Percentiles rank a stretch among this genome's conserved stretches.
Conservation (phyloP, 192 early-diverging fungal species). For the Oehlia diaphana region DNA sequence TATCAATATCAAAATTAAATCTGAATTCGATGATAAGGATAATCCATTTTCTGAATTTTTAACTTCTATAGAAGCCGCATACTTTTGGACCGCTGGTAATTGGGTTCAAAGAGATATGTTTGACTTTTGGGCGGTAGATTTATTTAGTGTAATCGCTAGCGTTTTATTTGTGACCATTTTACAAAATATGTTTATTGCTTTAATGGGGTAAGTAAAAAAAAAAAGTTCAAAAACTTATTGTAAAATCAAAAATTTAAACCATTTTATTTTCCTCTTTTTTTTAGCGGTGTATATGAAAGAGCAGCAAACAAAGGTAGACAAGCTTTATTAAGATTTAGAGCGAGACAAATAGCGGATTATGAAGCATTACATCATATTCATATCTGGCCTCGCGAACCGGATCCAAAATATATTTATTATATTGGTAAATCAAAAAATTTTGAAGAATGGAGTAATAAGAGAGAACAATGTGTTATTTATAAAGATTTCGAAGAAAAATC, state of each 20-base stretch:
- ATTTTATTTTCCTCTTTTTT: neutral
- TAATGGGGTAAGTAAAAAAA: neutral
- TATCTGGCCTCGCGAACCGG: neutral
- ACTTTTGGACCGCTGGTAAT: neutral
- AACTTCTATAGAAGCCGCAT: neutral
- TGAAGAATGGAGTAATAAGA: neutral
- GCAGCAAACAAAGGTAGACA: neutral
- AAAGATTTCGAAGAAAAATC: neutral
- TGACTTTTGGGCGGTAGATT: neutral
- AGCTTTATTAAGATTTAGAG: neutral
- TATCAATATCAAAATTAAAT: neutral
- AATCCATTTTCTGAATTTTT: neutral
- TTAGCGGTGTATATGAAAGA: neutral
- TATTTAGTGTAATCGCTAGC: neutral
- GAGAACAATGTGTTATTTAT: neutral
- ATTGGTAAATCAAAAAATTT: neutral
- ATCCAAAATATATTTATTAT: constrained; percentile 3
- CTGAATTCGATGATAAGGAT: neutral
- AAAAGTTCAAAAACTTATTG: neutral
- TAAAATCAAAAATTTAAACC: neutral
- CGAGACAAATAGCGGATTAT: neutral
- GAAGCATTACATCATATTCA: neutral
- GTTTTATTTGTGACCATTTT: neutral
- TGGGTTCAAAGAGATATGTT: neutral
- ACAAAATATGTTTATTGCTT: constrained; percentile 6